Evolutionary conservation across 345 rosid genomes (phyloP).

Genomic region (Rhodamnia argentea): DNA sequence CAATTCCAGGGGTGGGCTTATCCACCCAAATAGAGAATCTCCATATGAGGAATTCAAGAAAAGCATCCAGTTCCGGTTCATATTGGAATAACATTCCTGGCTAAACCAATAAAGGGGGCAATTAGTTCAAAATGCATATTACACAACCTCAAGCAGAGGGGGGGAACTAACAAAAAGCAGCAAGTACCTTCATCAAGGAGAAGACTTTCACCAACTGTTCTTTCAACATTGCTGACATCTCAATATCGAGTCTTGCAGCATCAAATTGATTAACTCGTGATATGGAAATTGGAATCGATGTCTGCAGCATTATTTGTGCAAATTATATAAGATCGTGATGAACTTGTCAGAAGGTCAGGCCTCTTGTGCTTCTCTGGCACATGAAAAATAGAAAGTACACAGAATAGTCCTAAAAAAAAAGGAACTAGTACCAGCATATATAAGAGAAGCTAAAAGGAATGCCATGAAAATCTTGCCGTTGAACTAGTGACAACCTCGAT

Average conservation of each 20-base stretch:
- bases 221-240: slow-evolving; percentile 95
- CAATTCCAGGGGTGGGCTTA: slow-evolving; percentile 98
- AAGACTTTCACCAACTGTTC: slow-evolving; percentile 92
- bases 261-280: slow-evolving; percentile 96
- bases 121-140: slow-evolving; percentile 5
- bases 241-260: slow-evolving; percentile 86
- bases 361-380: neutral
- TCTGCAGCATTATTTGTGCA: slow-evolving; percentile 23
- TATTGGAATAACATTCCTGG: slow-evolving; percentile 99
- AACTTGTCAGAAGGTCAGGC: neutral
- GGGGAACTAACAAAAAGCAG: neutral
- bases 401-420: neutral
- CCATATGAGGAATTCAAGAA: slow-evolving; percentile 99
- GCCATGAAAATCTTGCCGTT: neutral
- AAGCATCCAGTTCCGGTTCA: slow-evolving; percentile 99
- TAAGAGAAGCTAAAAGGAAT: neutral
- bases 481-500: neutral
- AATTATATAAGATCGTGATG: neutral
- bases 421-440: neutral
- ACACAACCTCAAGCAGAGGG: neutral
- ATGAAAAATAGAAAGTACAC: neutral
- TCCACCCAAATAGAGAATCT: slow-evolving; percentile 98
- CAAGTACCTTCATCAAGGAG: slow-evolving; percentile 76
- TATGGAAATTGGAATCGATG: slow-evolving; percentile 51
- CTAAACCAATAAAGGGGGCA: slow-evolving; percentile 39